These are phyloP conservation scores for Diaporthe ampelina DNA, from an alignment of 2,329 filamentous ascomycete species.

Conservation along the genomic window DNA sequence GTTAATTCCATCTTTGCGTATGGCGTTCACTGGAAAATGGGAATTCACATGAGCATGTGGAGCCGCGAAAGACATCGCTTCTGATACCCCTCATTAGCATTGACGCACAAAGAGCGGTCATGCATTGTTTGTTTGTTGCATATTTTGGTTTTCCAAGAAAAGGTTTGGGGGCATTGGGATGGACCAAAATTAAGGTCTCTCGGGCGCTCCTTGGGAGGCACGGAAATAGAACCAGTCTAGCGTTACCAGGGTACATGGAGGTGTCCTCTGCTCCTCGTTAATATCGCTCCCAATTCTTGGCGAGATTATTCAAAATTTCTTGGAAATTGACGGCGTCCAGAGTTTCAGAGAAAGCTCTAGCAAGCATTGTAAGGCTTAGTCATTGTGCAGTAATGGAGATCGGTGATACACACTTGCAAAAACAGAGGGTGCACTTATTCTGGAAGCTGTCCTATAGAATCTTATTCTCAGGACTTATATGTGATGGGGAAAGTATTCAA, in stretches of 20 bases:
- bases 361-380: background rate
- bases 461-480: too few relatives aligned
- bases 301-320: background rate
- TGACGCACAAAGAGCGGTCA: slow-evolving; percentile 21
- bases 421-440: too few relatives aligned
- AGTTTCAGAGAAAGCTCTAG: background rate
- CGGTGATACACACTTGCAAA: too few relatives aligned
- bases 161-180: background rate
- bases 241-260: background rate
- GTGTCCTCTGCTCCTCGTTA: background rate
- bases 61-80: slow-evolving; percentile 9
- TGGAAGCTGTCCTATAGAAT: too few relatives aligned
- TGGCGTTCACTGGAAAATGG: slow-evolving; percentile 36
- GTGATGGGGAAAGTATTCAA: too few relatives aligned
- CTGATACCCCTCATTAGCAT: slow-evolving; percentile 35
- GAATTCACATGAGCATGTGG: slow-evolving; percentile 9
- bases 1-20: slow-evolving; percentile 7
- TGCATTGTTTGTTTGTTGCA: slow-evolving; percentile 4
- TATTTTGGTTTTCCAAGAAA: background rate
- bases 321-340: background rate
- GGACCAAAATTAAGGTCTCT: background rate
- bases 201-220: slow-evolving; percentile 1
- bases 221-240: slow-evolving; percentile 9
- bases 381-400: slow-evolving; percentile 1
- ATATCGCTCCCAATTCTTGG: slow-evolving; percentile 19